Conservation (phyloP, 345 rosid genomes). For the Gossypium thurberi region DNA sequence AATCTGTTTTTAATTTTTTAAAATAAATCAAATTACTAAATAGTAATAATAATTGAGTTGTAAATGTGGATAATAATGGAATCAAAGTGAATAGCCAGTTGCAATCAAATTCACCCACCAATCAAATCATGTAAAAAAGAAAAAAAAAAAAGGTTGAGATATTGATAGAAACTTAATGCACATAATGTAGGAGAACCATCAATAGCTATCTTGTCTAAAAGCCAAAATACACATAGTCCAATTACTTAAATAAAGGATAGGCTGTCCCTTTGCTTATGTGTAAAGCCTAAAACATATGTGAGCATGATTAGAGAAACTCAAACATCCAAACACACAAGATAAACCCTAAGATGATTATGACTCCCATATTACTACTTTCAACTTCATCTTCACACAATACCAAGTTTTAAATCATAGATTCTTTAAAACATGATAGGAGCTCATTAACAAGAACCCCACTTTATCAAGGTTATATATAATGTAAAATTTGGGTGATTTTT, state of each 20-base stretch:
- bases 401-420: not conserved
- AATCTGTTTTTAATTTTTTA: too few species aligned
- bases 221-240: not conserved
- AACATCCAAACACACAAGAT: not conserved
- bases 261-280: slow-evolving; percentile 10
- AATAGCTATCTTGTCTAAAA: not conserved
- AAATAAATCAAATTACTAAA: too few species aligned
- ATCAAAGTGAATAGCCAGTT: not conserved
- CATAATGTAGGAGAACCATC: not conserved
- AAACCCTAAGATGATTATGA: not conserved
- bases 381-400: not conserved
- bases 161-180: not conserved
- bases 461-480: not conserved
- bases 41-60: too few species aligned
- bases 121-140: not conserved
- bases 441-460: slow-evolving; percentile 8
- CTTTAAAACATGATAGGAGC: not conserved
- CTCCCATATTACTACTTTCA: not conserved
- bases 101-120: not conserved
- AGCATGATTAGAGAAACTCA: not conserved
- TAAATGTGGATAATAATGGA: too few species aligned
- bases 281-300: not conserved
- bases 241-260: not conserved
- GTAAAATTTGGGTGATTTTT: not conserved
- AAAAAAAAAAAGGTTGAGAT: too few species aligned